phyloP scores from a whole-genome alignment of 1,284 basidiomycete genomes.

The Pisolithus thermaeus region DNA sequence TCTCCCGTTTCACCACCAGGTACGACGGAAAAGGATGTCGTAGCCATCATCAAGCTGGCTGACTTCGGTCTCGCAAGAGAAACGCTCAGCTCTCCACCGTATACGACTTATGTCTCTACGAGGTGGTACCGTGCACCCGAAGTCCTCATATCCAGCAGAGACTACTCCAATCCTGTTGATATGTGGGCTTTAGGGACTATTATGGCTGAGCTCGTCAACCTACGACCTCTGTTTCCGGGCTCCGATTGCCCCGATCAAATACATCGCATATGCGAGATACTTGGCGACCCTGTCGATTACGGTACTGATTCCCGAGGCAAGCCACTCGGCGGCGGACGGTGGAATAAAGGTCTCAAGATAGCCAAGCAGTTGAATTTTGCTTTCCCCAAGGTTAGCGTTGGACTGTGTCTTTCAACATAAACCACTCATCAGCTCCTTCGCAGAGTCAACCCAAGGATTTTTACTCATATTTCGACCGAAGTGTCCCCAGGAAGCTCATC shows the following conservation, averaged over 20 bases:
- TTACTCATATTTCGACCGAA: slow-evolving; percentile 72
- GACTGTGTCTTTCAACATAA: neutral
- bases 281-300: slow-evolving; percentile 92
- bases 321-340: slow-evolving; percentile 80
- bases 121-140: slow-evolving; percentile 99
- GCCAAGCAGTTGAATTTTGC: slow-evolving; percentile 83
- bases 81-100: slow-evolving; percentile 85
- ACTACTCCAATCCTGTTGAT: slow-evolving; percentile 96
- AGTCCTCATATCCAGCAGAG: slow-evolving; percentile 84
- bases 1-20: slow-evolving; percentile 54
- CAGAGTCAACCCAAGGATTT: slow-evolving; percentile 78
- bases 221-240: slow-evolving; percentile 98
- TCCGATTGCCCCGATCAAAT: slow-evolving; percentile 93
- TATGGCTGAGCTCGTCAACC: slow-evolving; percentile 92
- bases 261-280: slow-evolving; percentile 80
- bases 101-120: slow-evolving; percentile 98
- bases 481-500: slow-evolving; percentile 75
- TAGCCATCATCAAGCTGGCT: slow-evolving; percentile 96
- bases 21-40: slow-evolving; percentile 85
- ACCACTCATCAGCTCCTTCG: slow-evolving; percentile 9
- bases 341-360: slow-evolving; percentile 83
- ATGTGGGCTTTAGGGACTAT: slow-evolving; percentile 99
- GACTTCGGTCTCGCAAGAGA: slow-evolving; percentile 97
- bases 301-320: slow-evolving; percentile 70
- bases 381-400: slow-evolving; percentile 76